phyloP scores from a whole-genome alignment of 1,284 basidiomycete species.

The Ustilago trichophora region DNA sequence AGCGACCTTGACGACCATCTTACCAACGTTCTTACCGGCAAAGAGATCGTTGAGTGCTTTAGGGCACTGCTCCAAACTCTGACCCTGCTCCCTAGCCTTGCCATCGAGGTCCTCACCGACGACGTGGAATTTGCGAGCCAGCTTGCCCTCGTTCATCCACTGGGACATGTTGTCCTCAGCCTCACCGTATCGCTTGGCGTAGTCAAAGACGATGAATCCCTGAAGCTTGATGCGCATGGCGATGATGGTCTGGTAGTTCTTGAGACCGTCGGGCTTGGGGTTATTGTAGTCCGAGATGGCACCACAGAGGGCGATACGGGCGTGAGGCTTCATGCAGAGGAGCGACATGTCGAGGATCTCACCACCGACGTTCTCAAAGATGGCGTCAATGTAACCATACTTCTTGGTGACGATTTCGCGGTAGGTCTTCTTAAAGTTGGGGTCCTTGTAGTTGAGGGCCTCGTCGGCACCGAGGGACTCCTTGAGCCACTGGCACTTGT shows the following conservation, averaged over 20 bases:
- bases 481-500: constrained; percentile 85
- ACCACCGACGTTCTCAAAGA: constrained; percentile 57
- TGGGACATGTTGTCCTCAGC: constrained; percentile 69
- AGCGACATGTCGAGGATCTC: constrained; percentile 47
- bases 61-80: constrained; percentile 37
- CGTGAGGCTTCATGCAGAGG: constrained; percentile 76
- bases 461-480: constrained; percentile 81
- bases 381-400: constrained; percentile 51
- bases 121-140: constrained; percentile 74
- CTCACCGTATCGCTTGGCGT: constrained; percentile 34
- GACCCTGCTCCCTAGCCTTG: constrained; percentile 11
- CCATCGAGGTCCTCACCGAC: constrained; percentile 40
- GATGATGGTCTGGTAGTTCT: constrained; percentile 73
- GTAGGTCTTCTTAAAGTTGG: constrained; percentile 74
- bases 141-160: constrained; percentile 73
- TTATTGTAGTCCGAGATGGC: constrained; percentile 73
- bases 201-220: constrained; percentile 72
- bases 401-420: constrained; percentile 70
- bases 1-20: constrained; percentile 52
- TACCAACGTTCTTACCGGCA: constrained; percentile 53
- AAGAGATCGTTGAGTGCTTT: constrained; percentile 51
- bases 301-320: constrained; percentile 79
- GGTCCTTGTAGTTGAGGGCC: constrained; percentile 85
- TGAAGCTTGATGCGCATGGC: constrained; percentile 78
- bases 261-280: constrained; percentile 64